Percentiles rank a stretch among this genome's conserved stretches.
phyloP scores from a whole-genome alignment of 257 asterid genomes.

The Solanum piurae region DNA sequence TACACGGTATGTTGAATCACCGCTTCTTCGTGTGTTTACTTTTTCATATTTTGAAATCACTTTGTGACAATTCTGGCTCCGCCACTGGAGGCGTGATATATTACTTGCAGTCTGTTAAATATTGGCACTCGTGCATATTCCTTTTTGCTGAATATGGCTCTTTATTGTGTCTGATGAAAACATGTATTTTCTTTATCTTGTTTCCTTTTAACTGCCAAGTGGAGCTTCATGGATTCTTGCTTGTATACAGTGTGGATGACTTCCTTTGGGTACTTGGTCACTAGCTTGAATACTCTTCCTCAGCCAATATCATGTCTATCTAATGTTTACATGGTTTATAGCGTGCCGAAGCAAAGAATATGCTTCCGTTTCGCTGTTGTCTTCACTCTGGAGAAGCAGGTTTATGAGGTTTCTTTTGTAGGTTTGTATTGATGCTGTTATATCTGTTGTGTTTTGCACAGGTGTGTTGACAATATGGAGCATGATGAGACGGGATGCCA shows the following conservation, averaged over 20 bases:
- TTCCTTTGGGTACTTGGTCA: background rate
- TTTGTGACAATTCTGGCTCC: background rate
- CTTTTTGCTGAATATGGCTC: background rate
- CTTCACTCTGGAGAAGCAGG: background rate
- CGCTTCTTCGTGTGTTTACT: background rate
- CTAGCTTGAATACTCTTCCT: background rate
- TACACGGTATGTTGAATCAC: background rate
- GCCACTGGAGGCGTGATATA: background rate
- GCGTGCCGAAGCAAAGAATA: background rate
- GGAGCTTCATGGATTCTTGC: background rate
- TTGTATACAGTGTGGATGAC: background rate
- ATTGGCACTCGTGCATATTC: background rate
- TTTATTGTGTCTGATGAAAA: background rate
- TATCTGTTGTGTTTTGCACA: background rate
- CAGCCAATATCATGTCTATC: background rate
- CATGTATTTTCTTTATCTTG: background rate
- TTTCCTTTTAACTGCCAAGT: background rate
- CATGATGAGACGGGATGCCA: slow-evolving; percentile 27
- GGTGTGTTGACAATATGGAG: background rate
- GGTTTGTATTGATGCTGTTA: background rate
- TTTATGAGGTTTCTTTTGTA: background rate
- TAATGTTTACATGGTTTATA: background rate
- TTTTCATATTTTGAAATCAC: background rate
- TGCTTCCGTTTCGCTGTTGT: background rate
- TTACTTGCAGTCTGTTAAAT: background rate